Base-by-base conservation (phyloP, 73 alveolate genomes). In the Paramecium octaurelia region DNA sequence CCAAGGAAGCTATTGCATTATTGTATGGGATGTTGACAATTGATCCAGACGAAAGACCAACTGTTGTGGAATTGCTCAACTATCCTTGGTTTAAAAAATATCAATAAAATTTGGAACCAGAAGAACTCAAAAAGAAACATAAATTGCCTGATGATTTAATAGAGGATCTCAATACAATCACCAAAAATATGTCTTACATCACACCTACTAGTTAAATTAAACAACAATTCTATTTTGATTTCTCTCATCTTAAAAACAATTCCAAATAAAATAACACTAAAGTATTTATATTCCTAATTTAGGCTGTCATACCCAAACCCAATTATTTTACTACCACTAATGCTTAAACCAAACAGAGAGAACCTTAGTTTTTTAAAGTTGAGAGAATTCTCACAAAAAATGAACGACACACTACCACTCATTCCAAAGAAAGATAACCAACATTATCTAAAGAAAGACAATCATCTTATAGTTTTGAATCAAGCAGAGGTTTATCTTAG, bases 21-120 rank as follows among this genome's bases (percentile, higher is more conserved):
- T 90, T 94, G n/a, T 29, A 64, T 29, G 87, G 86, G 42, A 92
- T 94, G 87, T 91, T 94, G 10, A 80, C 83, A 6, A 68, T 94
- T 12, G 94, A 94, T 38, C 95, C 97, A 14, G 36, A 80, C 9
- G 84, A 54, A 43, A 86, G 97, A 76, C 95, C 94, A 27, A 34
- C 88, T 83, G 86, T 85, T 16, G 5, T 16, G 2, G 96, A 92
- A 46, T 35, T 93, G 12, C 43, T 91, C 6, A 35, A 31, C 6
- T 43, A 91, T 35, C 88, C 73, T 50, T 91, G 95, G 94, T 54
- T 91, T 54, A 80, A 46, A 24, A 73, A 40, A 64, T 34, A 64
- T 35, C 40, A 29, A 35, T 20, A 14, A 10, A 20, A 54, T n/a
- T n/a, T 18, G 6, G 69, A 54, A 3, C 14, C 16, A 20, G 48